These are phyloP conservation scores for Trypanosoma lewisi DNA, from an alignment of 208 protist species.

Conservation along the genomic window DNA sequence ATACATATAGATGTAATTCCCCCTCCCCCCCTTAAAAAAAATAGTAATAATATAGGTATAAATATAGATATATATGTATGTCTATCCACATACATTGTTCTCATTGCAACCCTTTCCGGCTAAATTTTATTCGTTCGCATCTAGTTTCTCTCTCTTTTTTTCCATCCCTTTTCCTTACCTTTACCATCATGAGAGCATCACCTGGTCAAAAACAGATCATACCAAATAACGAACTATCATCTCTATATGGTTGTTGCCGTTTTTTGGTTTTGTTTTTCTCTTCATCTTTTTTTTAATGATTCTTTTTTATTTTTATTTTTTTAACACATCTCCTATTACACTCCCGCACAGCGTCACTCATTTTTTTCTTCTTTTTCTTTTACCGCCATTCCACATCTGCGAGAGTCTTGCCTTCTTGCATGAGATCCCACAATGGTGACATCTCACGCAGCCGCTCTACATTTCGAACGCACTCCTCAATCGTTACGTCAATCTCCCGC, in stretches of 20 bases:
- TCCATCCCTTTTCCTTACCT: too few species aligned
- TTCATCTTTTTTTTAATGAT: too few species aligned
- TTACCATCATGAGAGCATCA: too few species aligned
- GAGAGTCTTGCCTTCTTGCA: slow-evolving; percentile 95
- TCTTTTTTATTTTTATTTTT: too few species aligned
- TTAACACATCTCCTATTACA: neutral
- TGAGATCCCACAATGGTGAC: slow-evolving; percentile 98
- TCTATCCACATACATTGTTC: neutral
- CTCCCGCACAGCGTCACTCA: neutral
- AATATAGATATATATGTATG: slow-evolving; percentile 2
- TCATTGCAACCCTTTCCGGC: too few species aligned
- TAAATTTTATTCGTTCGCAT: too few species aligned
- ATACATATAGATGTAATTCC: slow-evolving; percentile 6
- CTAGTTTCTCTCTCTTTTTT: too few species aligned
- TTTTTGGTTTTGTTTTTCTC: too few species aligned
- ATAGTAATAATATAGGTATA: neutral
- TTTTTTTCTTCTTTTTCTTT: slow-evolving; percentile 5
- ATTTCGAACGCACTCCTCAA: slow-evolving; percentile 87
- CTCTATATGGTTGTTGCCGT: too few species aligned
- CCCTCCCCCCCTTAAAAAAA: neutral
- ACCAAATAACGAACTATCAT: too few species aligned
- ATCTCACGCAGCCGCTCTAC: slow-evolving; percentile 97
- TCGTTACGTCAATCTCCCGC: slow-evolving; percentile 91
- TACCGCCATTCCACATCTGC: slow-evolving; percentile 87
- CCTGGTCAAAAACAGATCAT: too few species aligned